A percentile compares a stretch with the other conserved stretches of the same genome.
These are phyloP conservation scores for Phyllostachys edulis DNA, from an alignment of 176 grass and related monocot genomes.

Conservation along the genomic window DNA sequence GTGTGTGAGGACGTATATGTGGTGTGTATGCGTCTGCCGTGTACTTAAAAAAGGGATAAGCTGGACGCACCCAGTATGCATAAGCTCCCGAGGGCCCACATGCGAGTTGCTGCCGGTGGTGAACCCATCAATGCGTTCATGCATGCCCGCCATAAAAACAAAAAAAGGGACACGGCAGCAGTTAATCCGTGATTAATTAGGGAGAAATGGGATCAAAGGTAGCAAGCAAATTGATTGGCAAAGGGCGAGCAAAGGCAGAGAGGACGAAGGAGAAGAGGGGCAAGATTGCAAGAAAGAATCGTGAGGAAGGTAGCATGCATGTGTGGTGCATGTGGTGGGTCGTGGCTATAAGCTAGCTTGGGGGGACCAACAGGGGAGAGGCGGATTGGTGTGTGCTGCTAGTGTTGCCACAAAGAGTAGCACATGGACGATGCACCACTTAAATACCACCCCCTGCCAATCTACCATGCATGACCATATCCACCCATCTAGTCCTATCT, in stretches of 20 bases:
- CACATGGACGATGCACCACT: slow-evolving; percentile 30
- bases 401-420: slow-evolving; percentile 6
- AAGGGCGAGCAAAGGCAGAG: neutral
- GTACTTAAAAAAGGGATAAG: too few species aligned
- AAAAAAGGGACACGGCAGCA: neutral
- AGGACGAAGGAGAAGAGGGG: neutral
- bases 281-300: too few species aligned
- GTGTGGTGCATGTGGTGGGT: slow-evolving; percentile 51
- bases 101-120: slow-evolving; percentile 13
- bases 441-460: neutral
- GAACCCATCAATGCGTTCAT: neutral
- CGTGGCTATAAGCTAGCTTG: slow-evolving; percentile 6
- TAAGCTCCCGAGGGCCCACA: slow-evolving; percentile 22
- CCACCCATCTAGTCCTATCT: neutral
- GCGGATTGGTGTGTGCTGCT: neutral
- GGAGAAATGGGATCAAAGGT: neutral
- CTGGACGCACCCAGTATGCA: slow-evolving; percentile 4
- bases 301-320: neutral
- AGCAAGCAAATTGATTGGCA: neutral
- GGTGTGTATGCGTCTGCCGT: too few species aligned
- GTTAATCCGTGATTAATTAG: neutral
- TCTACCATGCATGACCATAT: neutral
- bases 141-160: slow-evolving; percentile 13
- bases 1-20: too few species aligned
- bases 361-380: slow-evolving; percentile 13